These are phyloP conservation scores for Petunia axillaris DNA, from an alignment of 257 asterid genomes.

Conservation along the genomic window DNA sequence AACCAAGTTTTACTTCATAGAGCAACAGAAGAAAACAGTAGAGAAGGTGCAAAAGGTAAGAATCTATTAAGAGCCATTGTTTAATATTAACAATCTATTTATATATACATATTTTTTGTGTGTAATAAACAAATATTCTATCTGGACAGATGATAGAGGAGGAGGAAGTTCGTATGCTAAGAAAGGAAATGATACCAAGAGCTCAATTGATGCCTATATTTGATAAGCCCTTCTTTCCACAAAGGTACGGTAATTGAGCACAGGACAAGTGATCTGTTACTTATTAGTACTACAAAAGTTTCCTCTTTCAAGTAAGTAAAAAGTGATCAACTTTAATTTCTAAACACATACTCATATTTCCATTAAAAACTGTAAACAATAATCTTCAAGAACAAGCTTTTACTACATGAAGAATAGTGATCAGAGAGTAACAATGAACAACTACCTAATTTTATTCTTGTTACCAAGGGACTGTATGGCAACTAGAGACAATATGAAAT, in stretches of 20 bases:
- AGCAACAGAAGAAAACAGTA: constrained; percentile 63
- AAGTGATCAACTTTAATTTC: not conserved
- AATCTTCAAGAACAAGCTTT: not conserved
- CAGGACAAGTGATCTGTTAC: not conserved
- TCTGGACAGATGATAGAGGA: constrained; percentile 61
- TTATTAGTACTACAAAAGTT: not conserved
- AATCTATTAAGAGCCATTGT: not conserved
- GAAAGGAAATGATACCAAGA: constrained; percentile 81
- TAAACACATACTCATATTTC: not conserved
- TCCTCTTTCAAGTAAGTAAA: not conserved
- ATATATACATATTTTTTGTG: not conserved
- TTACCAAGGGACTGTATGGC: no score
- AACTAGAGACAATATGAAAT: not conserved
- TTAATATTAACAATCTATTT: not conserved
- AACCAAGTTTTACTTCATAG: constrained; percentile 55
- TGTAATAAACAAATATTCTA: not conserved
- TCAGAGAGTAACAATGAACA: not conserved
- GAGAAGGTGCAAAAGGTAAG: constrained; percentile 71
- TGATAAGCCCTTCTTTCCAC: constrained; percentile 76
- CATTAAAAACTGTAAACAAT: not conserved
- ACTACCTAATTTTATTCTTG: not conserved
- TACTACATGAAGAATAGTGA: not conserved
- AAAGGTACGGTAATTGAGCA: constrained; percentile 42
- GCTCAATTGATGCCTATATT: constrained; percentile 84
- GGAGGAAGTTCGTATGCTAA: constrained; percentile 70